Conservation (phyloP, 768 basidiomycete species). For the Agaricus blazei region DNA sequence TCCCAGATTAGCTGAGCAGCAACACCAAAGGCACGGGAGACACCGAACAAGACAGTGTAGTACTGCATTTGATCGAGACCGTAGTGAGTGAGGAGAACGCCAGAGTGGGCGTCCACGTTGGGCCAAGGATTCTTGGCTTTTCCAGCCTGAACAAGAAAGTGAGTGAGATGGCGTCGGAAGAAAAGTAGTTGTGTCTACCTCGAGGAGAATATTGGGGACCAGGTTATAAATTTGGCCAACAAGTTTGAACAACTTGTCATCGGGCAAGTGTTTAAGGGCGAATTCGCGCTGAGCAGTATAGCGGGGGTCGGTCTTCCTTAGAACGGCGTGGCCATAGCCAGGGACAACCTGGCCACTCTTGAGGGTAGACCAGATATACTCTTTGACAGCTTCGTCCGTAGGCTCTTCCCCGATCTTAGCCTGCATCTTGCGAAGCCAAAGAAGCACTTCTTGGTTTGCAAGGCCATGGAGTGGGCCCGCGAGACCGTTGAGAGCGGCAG, state of each 20-base stretch:
- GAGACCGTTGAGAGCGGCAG: conserved; percentile 90
- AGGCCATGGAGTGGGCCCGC: conserved; percentile 97
- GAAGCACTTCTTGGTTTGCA: conserved; percentile 94
- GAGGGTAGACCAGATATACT: conserved; percentile 94
- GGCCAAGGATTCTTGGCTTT: conserved; percentile 96
- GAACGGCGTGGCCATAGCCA: conserved; percentile 84
- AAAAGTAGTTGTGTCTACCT: conserved; percentile 34
- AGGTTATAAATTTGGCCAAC: conserved; percentile 85
- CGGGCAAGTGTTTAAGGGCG: conserved; percentile 76
- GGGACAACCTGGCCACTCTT: conserved; percentile 93
- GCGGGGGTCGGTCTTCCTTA: conserved; percentile 89
- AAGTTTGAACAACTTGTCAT: conserved; percentile 91
- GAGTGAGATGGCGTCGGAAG: neutral
- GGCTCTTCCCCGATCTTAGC: conserved; percentile 80
- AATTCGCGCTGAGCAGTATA: conserved; percentile 91
- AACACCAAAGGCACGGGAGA: conserved; percentile 91
- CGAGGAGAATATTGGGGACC: conserved; percentile 86
- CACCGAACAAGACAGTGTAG: conserved; percentile 97
- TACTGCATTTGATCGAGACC: conserved; percentile 89
- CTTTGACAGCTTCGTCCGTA: conserved; percentile 81
- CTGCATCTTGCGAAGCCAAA: conserved; percentile 96
- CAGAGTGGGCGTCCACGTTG: conserved; percentile 97
- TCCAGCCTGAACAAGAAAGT: conserved; percentile 50
- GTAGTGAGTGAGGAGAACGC: conserved; percentile 81
- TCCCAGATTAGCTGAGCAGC: conserved; percentile 91